Evolutionary conservation across 73 alveolate species (phyloP), one percentile per base, ranked within the genome.

Genomic region (Blepharisma stoltei): DNA sequence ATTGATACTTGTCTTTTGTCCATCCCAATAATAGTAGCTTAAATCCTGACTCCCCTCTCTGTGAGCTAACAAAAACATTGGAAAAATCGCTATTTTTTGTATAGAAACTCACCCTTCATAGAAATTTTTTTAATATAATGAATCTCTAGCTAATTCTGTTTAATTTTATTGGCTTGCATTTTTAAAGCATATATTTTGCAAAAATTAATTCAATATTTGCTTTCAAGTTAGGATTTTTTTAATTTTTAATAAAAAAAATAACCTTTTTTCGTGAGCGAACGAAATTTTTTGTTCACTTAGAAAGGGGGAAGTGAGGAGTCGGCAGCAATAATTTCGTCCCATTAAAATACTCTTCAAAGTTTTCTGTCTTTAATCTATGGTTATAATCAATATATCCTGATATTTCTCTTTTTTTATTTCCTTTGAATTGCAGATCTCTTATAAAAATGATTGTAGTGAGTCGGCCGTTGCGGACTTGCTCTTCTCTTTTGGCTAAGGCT

Each of bases 321-420:
- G 99, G 99, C 38, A 91, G 87, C 48, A 95, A 87, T 32, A 81
- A 89, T 90, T 93, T 95, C 86, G 93, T 89, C 47, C 98, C 93
- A 52, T 92, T 97, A 68, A 95, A 95, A 91, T 95, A 95, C 54
- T 89, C 89, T 81, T 89, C 95, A 77, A 95, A 95, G 88, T 95
- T 95, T 75, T 95, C 99, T 7, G 96, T 95, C 81, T 93, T 95
- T 65, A 95, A 89, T 41, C 99, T 65, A 78, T 93, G 97, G 32
- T 97, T 97, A 52, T 94, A 91, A 89, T 95, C 99, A 11, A 95
- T 93, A 89, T 95, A 95, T 66, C 99, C 99, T 71, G 96, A 84
- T 68, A 95, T 93, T 89, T 95, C 99, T 76, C 88, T 83, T 50
- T 73, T 76, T 73, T 67, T 46, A 3, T 80, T 20, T 60, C 89